phyloP scores from a whole-genome alignment of 371 early-diverging fungal species.

The Saksenaea oblongispora region DNA sequence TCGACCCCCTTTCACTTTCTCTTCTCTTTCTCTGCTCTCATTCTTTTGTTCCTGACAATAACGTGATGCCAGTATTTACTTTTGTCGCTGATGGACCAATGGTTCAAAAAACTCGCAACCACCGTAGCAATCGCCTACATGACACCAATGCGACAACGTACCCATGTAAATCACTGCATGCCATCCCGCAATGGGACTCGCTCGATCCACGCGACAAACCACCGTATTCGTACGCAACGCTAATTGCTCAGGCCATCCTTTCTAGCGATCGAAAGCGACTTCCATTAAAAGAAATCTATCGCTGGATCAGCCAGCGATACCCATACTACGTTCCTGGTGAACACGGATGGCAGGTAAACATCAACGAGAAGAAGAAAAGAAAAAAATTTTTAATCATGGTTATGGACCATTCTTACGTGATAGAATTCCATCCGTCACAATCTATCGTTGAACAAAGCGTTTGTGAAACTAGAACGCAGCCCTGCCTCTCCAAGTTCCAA shows the following conservation, averaged over 20 bases:
- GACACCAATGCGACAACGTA: background rate
- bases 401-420: background rate
- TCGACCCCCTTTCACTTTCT: background rate
- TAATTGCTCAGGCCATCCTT: slow-evolving; percentile 85
- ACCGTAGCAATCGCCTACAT: background rate
- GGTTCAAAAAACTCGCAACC: background rate
- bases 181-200: slow-evolving; percentile 17
- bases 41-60: background rate
- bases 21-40: background rate
- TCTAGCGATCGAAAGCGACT: slow-evolving; percentile 61
- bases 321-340: slow-evolving; percentile 70
- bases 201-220: slow-evolving; percentile 50
- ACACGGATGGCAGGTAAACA: slow-evolving; percentile 72
- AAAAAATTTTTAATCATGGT: background rate
- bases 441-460: slow-evolving; percentile 81
- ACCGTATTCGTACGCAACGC: slow-evolving; percentile 82
- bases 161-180: background rate
- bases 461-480: slow-evolving; percentile 77
- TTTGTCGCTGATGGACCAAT: background rate
- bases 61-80: background rate
- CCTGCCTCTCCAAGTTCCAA: slow-evolving; percentile 76
- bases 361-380: background rate
- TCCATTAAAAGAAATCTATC: slow-evolving; percentile 87
- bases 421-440: slow-evolving; percentile 97
- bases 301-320: slow-evolving; percentile 71